Base-by-base conservation (phyloP, 371 early-diverging fungal species). In the Mortierella sp. region DNA sequence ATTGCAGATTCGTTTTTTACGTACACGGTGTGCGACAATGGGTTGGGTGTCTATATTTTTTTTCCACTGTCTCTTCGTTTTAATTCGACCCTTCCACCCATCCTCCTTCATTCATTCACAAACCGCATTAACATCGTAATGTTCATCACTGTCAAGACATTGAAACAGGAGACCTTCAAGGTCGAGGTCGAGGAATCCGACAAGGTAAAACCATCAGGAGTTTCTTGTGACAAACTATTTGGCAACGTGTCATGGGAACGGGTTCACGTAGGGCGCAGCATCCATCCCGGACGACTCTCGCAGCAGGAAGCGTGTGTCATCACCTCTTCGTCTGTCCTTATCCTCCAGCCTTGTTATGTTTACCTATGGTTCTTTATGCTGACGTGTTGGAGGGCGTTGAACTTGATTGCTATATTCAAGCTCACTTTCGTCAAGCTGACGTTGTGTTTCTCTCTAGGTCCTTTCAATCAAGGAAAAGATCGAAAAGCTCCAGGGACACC, bases 131-230 rank as follows among this genome's bases (percentile, higher is more conserved):
- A 9, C 15, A 8, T 19, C 58, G 70, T 76, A 81, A 89, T 93
- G 96, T 84, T 90, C 79, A 78, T 97, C 64, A 94, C 93, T n/a
- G 68, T 97, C 61, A 96, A 96, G 79, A 96, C 94, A 41, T 87
- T 97, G 48, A 89, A 93, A 73, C 94, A 97, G 71, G 89, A 94
- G 79, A 81, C 86, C 62, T 90, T 92, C 78, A 79, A 86, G 52
- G 78, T 97, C 60, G 94, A 95, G n/a, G 94, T 90, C 9, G 94
- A 93, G n/a, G 83, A 84, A 5, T 62, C 79, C 12, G 88, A 88
- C 66, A 89, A 85, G 80, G 94, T 92, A 83, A 43, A 19, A n/a
- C 8, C 26, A n/a, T 27, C 32, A 28, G 1, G 37, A 11, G 4
- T 7, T 14, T 14, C 37, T 34, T 2, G 37, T 39, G 11, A 27